Evolutionary conservation across 164 flowering plant species (phyloP).

Genomic region (Magnolia changhungtana): DNA sequence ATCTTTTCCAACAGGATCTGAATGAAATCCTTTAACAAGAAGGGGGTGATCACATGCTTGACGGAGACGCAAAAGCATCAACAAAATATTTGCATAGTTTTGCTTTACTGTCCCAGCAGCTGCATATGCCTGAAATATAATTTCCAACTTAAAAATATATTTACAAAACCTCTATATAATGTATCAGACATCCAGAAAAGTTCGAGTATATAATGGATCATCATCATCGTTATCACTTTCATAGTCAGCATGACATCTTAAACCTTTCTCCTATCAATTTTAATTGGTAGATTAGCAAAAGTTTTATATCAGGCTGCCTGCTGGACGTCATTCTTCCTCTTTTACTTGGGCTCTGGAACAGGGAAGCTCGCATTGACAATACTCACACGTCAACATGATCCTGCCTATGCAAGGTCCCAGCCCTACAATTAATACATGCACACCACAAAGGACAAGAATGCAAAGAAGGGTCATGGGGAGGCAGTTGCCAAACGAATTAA

Average conservation of each 20-base stretch:
- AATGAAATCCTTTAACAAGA: conserved; percentile 66
- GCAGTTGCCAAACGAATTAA: no score
- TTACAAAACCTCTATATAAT: background rate
- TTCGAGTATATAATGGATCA: background rate
- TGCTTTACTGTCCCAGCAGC: conserved; percentile 95
- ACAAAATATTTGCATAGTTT: conserved; percentile 89
- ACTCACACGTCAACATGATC: no score
- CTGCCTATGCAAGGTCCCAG: no score
- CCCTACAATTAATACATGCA: no score
- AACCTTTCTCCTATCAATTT: background rate
- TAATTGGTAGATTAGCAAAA: background rate
- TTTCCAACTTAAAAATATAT: background rate
- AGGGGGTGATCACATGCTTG: conserved; percentile 99
- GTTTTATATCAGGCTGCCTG: background rate
- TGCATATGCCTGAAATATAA: conserved; percentile 69
- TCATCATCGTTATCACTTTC: background rate
- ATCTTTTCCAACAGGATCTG: conserved; percentile 53
- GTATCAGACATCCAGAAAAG: background rate
- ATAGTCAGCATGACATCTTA: background rate
- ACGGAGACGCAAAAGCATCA: conserved; percentile 97
- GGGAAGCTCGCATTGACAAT: no score
- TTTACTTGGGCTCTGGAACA: no score
- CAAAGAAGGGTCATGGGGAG: no score
- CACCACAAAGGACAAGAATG: no score
- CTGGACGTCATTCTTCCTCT: background rate